Conservation (phyloP, 1,284 basidiomycete species). For the Fistulinella cinereoalba region DNA sequence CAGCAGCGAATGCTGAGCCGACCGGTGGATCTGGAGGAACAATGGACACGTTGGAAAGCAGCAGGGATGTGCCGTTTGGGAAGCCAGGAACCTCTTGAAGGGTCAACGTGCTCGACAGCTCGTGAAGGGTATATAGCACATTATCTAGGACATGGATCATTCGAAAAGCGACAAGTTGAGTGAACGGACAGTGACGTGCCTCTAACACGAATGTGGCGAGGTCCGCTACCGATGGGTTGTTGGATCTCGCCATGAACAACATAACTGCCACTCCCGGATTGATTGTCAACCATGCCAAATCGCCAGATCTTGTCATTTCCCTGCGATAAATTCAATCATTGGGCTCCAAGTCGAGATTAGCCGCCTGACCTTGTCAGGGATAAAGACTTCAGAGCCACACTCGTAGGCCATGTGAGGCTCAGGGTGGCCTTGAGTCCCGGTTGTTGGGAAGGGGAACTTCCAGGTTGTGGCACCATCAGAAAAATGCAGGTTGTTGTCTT, state of each 20-base stretch:
- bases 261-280: slow-evolving; percentile 44
- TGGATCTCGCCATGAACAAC: slow-evolving; percentile 58
- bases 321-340: slow-evolving; percentile 36
- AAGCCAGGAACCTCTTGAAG: slow-evolving; percentile 54
- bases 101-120: slow-evolving; percentile 60
- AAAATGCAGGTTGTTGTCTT: slow-evolving; percentile 42
- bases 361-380: slow-evolving; percentile 66
- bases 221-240: slow-evolving; percentile 63
- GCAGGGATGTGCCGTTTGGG: slow-evolving; percentile 46
- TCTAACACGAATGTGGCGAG: slow-evolving; percentile 29
- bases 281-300: slow-evolving; percentile 38
- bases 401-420: slow-evolving; percentile 65
- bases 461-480: slow-evolving; percentile 41
- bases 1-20: slow-evolving; percentile 51
- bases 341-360: too few relatives aligned
- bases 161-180: background rate
- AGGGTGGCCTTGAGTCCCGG: slow-evolving; percentile 38
- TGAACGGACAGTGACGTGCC: slow-evolving; percentile 1
- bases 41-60: slow-evolving; percentile 55
- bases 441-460: slow-evolving; percentile 48
- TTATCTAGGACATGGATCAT: slow-evolving; percentile 39
- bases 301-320: slow-evolving; percentile 68
- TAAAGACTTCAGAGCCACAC: slow-evolving; percentile 50
- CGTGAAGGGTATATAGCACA: slow-evolving; percentile 61
- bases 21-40: slow-evolving; percentile 49